Percentiles rank a stretch among this genome's conserved stretches.
phyloP scores from a whole-genome alignment of 495 filamentous ascomycete species.

The Alectoria sarmentosa region DNA sequence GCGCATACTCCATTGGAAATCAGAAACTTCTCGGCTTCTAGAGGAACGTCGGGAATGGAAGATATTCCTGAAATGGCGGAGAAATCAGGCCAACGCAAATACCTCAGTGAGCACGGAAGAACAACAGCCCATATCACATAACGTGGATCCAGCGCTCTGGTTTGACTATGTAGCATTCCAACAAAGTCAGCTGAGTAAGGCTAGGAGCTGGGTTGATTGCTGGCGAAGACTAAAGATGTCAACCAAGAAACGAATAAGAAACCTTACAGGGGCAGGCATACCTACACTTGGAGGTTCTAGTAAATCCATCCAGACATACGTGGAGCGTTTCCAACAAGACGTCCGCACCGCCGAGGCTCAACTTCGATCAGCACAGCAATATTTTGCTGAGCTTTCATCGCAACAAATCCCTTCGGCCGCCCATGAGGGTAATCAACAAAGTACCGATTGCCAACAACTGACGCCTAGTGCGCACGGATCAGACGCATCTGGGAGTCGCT shows the following conservation, averaged over 20 bases:
- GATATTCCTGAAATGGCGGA: slow-evolving; percentile 2
- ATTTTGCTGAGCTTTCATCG: background rate
- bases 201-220: background rate
- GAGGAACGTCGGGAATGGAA: slow-evolving; percentile 8
- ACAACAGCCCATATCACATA: background rate
- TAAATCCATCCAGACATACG: background rate
- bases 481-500: background rate
- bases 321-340: background rate
- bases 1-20: background rate
- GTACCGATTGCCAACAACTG: background rate
- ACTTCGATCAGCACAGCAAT: background rate
- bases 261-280: background rate
- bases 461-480: background rate
- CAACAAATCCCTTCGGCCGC: background rate
- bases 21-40: background rate
- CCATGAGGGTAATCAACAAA: background rate
- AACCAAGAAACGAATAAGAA: background rate
- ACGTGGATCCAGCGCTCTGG: background rate
- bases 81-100: no score
- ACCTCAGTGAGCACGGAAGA: background rate
- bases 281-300: background rate
- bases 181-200: background rate
- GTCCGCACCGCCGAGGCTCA: background rate
- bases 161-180: background rate
- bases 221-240: background rate